Conservation (phyloP, 2,329 filamentous ascomycete species). For the Daldinia eschscholtzii region DNA sequence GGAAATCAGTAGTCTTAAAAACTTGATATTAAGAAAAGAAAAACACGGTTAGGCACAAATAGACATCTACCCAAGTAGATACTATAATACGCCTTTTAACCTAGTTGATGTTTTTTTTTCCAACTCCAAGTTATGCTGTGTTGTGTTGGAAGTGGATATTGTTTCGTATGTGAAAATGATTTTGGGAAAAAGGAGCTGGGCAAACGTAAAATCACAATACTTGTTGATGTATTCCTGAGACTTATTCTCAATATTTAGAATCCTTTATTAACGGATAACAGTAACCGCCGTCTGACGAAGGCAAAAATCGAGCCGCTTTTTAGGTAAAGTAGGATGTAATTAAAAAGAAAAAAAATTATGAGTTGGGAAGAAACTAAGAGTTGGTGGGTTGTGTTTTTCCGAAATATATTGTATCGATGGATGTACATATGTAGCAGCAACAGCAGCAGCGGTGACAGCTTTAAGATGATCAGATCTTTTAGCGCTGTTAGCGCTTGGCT, state of each 20-base stretch:
- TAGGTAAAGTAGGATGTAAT: neutral
- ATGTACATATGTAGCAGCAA: neutral
- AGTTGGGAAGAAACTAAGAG: neutral
- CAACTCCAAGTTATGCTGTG: neutral
- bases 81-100: slow-evolving; percentile 5
- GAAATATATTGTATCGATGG: slow-evolving; percentile 15
- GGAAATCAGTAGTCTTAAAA: slow-evolving; percentile 1
- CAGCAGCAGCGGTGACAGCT: neutral
- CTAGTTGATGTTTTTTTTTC: neutral
- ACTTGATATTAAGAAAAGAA: neutral
- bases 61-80: slow-evolving; percentile 9
- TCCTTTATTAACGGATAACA: neutral
- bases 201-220: slow-evolving; percentile 7
- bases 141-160: neutral
- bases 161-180: neutral
- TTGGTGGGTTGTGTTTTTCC: neutral
- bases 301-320: neutral
- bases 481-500: slow-evolving; percentile 29
- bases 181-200: neutral
- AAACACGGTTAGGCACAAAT: slow-evolving; percentile 1
- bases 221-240: neutral
- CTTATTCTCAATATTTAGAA: neutral
- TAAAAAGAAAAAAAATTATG: neutral
- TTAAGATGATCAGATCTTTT: slow-evolving; percentile 10
- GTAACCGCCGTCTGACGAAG: neutral